A percentile compares a stretch with the other conserved stretches of the same genome.
Evolutionary conservation across 257 asterid species (phyloP).

Genomic region (Lavandula angustifolia): DNA sequence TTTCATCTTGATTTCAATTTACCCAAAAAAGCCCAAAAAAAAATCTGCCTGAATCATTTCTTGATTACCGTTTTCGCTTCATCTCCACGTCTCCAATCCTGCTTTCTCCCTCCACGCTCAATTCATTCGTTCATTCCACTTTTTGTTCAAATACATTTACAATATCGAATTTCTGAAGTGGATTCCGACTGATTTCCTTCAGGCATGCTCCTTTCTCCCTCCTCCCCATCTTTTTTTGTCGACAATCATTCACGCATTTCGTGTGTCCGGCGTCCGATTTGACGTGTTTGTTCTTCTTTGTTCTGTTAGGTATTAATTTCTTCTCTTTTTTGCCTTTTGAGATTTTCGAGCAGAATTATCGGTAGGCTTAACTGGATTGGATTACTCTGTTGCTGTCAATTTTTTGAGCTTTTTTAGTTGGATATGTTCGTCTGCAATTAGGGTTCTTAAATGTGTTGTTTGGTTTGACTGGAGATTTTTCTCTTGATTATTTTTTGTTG

Average conservation of each 20-base stretch:
- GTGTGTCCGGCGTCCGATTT: background rate
- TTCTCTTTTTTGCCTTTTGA: background rate
- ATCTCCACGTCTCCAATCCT: conserved; percentile 28
- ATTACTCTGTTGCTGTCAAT: background rate
- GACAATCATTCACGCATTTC: conserved; percentile 5
- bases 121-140: conserved; percentile 15
- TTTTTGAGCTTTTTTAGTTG: conserved; percentile 2
- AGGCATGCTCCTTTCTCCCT: conserved; percentile 32
- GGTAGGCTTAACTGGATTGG: conserved; percentile 12
- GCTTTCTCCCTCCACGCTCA: conserved; percentile 39
- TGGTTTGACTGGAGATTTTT: conserved; percentile 1
- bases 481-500: background rate
- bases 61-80: conserved; percentile 34
- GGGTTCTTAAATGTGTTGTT: background rate
- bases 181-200: conserved; percentile 33
- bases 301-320: background rate
- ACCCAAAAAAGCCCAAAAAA: background rate
- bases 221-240: conserved; percentile 4
- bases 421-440: background rate
- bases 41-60: background rate
- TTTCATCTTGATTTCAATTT: background rate
- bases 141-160: conserved; percentile 3
- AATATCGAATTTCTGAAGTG: background rate
- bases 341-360: background rate
- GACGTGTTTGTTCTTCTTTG: background rate